Base-by-base conservation (phyloP, 2,329 filamentous ascomycete genomes). In the Daldinia eschscholtzii region DNA sequence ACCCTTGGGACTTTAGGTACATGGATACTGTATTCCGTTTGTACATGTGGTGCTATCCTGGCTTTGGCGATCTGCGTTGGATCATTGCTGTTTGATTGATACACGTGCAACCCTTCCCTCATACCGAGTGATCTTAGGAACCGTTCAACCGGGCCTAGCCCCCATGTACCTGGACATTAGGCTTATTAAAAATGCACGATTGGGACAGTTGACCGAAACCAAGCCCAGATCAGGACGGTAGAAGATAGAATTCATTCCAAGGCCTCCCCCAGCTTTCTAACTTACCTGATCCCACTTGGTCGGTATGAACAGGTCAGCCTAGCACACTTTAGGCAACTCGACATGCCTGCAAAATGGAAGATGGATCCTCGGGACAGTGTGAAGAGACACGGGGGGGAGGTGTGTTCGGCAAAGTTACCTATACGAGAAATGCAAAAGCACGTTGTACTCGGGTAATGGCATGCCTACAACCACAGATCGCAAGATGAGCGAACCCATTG, bases 301-400 rank as follows among this genome's bases (percentile, higher is more conserved):
- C 42, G 61, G 68, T 68, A 68, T 61, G 48, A 55, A 15, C 20
- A 23, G n/a, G 35, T 33, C 28, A 18, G 30, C 28, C 39, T 59
- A 59, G 57, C 23, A 64, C 63, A 52, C 10, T 64, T 66, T 56
- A 70, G 64, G 67, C 64, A 70, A 64, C 64, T 66, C 41, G 23
- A 52, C 55, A 35, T 46, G 30, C 13, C 23, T 33, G 33, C 50
- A 59, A 48, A 64, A 63, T 64, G 50, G 63, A 53, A 53, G 60
- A 63, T 64, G 50, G 63, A 53, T 63, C 56, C 55, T 53, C 59
- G 50, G 50, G 46, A 39, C 26, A 56, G 18, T 12, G 37, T 62
- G 26, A 57, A 15, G 28, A 57, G 23, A 37, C 52, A 48, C n/a
- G 23, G 56, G 13, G 35, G 33, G 52, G n/a, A n/a, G n/a, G n/a